These are phyloP conservation scores for Mycosphaerella sp. DNA, from an alignment of 2,329 filamentous ascomycete species.

Conservation along the genomic window DNA sequence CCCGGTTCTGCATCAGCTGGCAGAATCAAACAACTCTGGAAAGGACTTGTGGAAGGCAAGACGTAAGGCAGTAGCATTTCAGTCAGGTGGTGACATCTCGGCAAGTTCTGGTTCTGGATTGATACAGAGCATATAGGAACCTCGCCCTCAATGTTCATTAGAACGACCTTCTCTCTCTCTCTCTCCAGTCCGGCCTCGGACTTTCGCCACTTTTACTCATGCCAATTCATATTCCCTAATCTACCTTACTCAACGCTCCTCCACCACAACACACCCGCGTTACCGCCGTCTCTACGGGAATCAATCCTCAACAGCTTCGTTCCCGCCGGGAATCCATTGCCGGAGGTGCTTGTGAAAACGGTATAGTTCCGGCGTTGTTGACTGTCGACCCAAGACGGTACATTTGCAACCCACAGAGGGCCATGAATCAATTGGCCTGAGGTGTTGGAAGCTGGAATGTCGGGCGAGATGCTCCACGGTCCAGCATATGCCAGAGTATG, in stretches of 20 bases:
- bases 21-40: no score
- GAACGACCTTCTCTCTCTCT: no score
- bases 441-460: background rate
- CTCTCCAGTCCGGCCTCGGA: no score
- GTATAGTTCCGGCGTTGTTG: conserved; percentile 1
- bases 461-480: background rate
- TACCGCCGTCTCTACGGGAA: background rate
- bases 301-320: conserved; percentile 2
- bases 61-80: no score
- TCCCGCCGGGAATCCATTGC: background rate
- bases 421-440: conserved; percentile 3
- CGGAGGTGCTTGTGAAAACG: background rate
- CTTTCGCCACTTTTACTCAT: background rate
- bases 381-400: background rate
- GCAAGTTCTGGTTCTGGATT: no score
- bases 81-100: no score
- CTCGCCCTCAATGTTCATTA: no score
- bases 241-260: background rate
- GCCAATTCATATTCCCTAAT: background rate
- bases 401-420: conserved; percentile 6
- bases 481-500: conserved; percentile 4
- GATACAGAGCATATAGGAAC: no score
- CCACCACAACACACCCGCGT: conserved; percentile 6
- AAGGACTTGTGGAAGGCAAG: no score
- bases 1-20: no score